Evolutionary conservation across 2,329 filamentous ascomycete genomes (phyloP).

Genomic region (Nothophoma quercina): DNA sequence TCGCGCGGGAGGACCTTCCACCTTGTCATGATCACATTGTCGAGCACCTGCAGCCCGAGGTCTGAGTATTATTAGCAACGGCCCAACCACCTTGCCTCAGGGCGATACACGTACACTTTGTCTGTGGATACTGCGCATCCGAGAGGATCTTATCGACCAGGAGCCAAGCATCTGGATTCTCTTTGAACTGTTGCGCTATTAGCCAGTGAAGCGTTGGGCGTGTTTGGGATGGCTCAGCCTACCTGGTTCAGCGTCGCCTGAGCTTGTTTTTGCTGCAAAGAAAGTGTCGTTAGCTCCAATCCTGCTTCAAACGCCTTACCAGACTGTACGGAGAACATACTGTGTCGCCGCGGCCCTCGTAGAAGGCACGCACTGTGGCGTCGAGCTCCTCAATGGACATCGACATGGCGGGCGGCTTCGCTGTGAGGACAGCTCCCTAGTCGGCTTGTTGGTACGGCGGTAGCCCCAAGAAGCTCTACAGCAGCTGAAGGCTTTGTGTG

Average conservation of each 20-base stretch:
- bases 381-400: slow-evolving; percentile 92
- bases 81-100: slow-evolving; percentile 22
- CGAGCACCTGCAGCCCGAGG: slow-evolving; percentile 92
- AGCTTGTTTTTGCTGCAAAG: slow-evolving; percentile 87
- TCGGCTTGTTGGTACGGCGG: slow-evolving; percentile 29
- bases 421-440: slow-evolving; percentile 46
- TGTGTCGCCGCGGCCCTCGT: slow-evolving; percentile 93
- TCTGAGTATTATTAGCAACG: slow-evolving; percentile 63
- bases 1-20: slow-evolving; percentile 98
- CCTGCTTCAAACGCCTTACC: slow-evolving; percentile 17
- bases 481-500: slow-evolving; percentile 16
- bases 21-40: slow-evolving; percentile 97
- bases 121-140: slow-evolving; percentile 91
- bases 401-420: slow-evolving; percentile 60
- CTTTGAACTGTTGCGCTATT: slow-evolving; percentile 78
- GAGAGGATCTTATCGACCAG: slow-evolving; percentile 96
- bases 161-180: slow-evolving; percentile 97
- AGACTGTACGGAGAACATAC: slow-evolving; percentile 60
- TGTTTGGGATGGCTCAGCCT: slow-evolving; percentile 47
- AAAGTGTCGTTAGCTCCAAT: slow-evolving; percentile 50
- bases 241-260: slow-evolving; percentile 93
- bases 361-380: slow-evolving; percentile 94
- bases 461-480: slow-evolving; percentile 31
- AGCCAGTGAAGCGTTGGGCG: slow-evolving; percentile 18
- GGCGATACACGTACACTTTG: slow-evolving; percentile 76